Conservation (phyloP, 257 asterid genomes). For the Capsicum rhomboideum region DNA sequence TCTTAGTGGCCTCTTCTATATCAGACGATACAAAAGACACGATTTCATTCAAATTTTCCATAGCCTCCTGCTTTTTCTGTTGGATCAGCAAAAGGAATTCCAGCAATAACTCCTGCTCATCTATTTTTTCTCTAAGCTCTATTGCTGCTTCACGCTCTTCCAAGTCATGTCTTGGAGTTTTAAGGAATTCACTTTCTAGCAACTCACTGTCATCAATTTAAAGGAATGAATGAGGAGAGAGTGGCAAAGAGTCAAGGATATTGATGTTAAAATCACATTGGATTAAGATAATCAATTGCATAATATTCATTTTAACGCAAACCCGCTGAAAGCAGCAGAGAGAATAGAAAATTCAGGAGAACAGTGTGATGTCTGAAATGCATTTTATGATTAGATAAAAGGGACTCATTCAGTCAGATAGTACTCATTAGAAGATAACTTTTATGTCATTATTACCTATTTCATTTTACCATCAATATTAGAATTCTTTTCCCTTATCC, state of each 20-base stretch:
- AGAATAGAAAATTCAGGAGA: neutral
- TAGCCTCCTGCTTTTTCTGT: slow-evolving; percentile 72
- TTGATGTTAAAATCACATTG: neutral
- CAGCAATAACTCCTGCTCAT: slow-evolving; percentile 79
- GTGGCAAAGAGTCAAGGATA: neutral
- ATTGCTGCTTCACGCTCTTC: slow-evolving; percentile 84
- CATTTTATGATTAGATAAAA: neutral
- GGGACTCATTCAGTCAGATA: neutral
- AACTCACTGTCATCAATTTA: slow-evolving; percentile 47
- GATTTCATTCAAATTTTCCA: slow-evolving; percentile 53
- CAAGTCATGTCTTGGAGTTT: slow-evolving; percentile 61
- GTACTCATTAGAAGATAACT: neutral
- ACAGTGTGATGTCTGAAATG: neutral
- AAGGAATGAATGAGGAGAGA: slow-evolving; percentile 9
- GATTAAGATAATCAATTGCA: neutral
- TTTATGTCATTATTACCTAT: neutral
- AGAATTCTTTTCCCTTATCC: neutral
- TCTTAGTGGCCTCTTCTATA: slow-evolving; percentile 66
- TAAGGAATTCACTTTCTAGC: slow-evolving; percentile 85
- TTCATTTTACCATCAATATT: neutral
- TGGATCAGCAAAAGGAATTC: slow-evolving; percentile 72
- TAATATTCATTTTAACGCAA: neutral
- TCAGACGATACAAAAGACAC: slow-evolving; percentile 72
- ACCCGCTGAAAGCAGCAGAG: neutral
- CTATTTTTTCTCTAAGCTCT: slow-evolving; percentile 72